Conservation (phyloP, 1,139 yeast species). For the Yamadazyma trypodendri region DNA sequence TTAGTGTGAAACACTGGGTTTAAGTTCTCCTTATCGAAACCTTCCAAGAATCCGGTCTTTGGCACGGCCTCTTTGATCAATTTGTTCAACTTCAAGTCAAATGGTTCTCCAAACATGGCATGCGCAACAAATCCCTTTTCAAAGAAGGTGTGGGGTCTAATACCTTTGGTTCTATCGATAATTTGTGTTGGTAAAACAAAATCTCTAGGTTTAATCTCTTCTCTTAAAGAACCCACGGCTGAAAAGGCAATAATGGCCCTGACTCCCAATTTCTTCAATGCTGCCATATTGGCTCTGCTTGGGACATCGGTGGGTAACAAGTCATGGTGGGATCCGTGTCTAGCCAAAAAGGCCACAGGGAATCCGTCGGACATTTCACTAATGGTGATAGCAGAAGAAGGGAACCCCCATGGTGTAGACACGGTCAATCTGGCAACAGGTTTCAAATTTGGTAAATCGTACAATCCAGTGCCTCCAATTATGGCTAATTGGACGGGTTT, state of each 20-base stretch:
- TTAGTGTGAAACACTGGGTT: slow-evolving; percentile 57
- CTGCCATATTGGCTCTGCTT: slow-evolving; percentile 91
- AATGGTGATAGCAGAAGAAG: slow-evolving; percentile 91
- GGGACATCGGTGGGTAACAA: slow-evolving; percentile 92
- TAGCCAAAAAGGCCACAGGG: slow-evolving; percentile 89
- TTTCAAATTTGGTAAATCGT: slow-evolving; percentile 74
- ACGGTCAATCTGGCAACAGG: slow-evolving; percentile 82
- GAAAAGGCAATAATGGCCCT: slow-evolving; percentile 87
- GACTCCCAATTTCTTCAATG: slow-evolving; percentile 83
- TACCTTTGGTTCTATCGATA: slow-evolving; percentile 95
- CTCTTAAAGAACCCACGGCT: slow-evolving; percentile 94
- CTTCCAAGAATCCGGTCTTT: slow-evolving; percentile 53
- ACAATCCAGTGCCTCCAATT: slow-evolving; percentile 98
- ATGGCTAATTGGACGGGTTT: slow-evolving; percentile 70
- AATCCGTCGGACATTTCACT: slow-evolving; percentile 73
- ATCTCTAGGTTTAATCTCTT: slow-evolving; percentile 87
- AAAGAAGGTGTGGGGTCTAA: slow-evolving; percentile 85
- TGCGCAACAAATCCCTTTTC: slow-evolving; percentile 95
- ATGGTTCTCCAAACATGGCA: slow-evolving; percentile 97
- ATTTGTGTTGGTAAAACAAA: slow-evolving; percentile 94
- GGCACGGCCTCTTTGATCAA: slow-evolving; percentile 59
- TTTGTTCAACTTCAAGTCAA: slow-evolving; percentile 69
- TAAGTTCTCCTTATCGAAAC: slow-evolving; percentile 33
- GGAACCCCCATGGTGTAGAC: slow-evolving; percentile 96
- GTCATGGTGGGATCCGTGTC: slow-evolving; percentile 92